These are phyloP conservation scores for Talaromyces atroroseus DNA, from an alignment of 2,329 filamentous ascomycete genomes.

Conservation along the genomic window DNA sequence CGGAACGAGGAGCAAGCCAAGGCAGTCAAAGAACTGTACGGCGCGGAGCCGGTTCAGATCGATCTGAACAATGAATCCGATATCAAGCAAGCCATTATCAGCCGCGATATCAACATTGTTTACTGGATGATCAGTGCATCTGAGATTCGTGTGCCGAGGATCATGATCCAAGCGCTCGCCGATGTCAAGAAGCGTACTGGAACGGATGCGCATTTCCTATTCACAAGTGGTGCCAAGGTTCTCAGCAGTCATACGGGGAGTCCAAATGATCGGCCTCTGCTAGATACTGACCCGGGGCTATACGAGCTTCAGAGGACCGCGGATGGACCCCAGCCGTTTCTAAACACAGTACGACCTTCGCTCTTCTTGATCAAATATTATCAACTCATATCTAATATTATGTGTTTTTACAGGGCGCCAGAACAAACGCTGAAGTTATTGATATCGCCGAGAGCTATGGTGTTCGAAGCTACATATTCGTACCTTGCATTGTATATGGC, in stretches of 20 bases:
- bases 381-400: neutral
- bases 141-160: slow-evolving; percentile 25
- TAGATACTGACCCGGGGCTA: slow-evolving; percentile 42
- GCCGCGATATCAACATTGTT: slow-evolving; percentile 44
- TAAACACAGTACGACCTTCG: slow-evolving; percentile 11
- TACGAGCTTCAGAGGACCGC: slow-evolving; percentile 42
- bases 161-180: slow-evolving; percentile 44
- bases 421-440: slow-evolving; percentile 41
- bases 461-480: slow-evolving; percentile 49
- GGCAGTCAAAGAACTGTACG: slow-evolving; percentile 38
- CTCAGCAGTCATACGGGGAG: slow-evolving; percentile 46
- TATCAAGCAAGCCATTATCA: slow-evolving; percentile 34
- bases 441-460: slow-evolving; percentile 39
- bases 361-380: neutral
- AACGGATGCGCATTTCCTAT: slow-evolving; percentile 45
- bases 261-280: slow-evolving; percentile 37
- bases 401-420: slow-evolving; percentile 29
- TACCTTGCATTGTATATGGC: slow-evolving; percentile 51
- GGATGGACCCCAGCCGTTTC: slow-evolving; percentile 16
- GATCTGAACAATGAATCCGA: slow-evolving; percentile 33
- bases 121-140: slow-evolving; percentile 45
- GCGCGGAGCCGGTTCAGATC: slow-evolving; percentile 39
- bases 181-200: slow-evolving; percentile 40
- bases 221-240: slow-evolving; percentile 49
- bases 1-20: slow-evolving; percentile 43